Base-by-base conservation (phyloP, 2,329 filamentous ascomycete genomes). In the Drechslerella dactyloides region DNA sequence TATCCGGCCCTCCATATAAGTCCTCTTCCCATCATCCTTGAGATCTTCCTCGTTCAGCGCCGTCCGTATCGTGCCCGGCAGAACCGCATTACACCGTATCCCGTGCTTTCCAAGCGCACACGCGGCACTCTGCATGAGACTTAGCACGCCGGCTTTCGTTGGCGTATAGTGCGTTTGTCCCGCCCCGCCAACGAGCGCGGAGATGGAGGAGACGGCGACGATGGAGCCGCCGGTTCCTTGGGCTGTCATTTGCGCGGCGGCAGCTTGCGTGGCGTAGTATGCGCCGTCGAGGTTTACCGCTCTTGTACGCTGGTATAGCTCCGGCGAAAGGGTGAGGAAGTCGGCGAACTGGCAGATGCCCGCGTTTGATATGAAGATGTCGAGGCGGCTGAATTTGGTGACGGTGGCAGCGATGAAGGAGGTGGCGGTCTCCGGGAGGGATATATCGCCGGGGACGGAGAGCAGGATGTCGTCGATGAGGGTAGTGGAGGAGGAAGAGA, bases 311-410 rank as follows among this genome's bases (percentile, higher is more conserved):
- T 85, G 81, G 77, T 92, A 89, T 61, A 96, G 86, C 64, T 88
- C 85, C 0, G 87, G 84, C 8, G 86, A 83, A 48, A 96, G 84
- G 19, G 85, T 86, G 65, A 97, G 81, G 78, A 97, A 96, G 75
- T 96, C 90, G 68, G 89, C 88, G 80, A 97, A 97, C 74, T 90
- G 85, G 82, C 91, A 96, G 69, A 96, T 85, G 5, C 92, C 92
- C 2, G 92, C 92, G 81, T 96, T 96, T 19, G 74, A 75, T 1
- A 77, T 73, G 61, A 76, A 74, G 8, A 76, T 73, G 51, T 84
- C 82, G 42, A 84, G 65, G 40, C 81, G 78, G 13, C 84, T 82
- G 78, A 86, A 89, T 66, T 81, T 80, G 66, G 84, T 79, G 0
- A 93, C 88, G 0, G 89, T 87, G 74, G 84, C 83, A 11, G 82